phyloP scores from a whole-genome alignment of 192 early-diverging fungal genomes.

The Gigaspora rosea region DNA sequence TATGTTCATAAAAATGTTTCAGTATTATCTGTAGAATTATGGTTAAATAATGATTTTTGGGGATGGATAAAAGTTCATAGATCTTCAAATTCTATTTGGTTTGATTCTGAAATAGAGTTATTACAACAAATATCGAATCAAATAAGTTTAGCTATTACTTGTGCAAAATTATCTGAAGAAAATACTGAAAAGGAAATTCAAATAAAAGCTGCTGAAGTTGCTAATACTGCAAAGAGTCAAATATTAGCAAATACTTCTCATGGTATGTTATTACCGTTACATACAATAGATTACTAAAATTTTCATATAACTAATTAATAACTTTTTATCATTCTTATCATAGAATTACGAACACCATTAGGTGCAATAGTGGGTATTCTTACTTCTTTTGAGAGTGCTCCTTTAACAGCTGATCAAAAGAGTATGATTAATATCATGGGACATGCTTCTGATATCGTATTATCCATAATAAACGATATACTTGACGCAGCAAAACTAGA shows the following conservation, averaged over 20 bases:
- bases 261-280: conserved; percentile 16
- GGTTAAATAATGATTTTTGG: no score
- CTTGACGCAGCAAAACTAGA: conserved; percentile 47
- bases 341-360: no score
- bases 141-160: conserved; percentile 21
- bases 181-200: no score
- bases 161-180: no score
- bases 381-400: conserved; percentile 39
- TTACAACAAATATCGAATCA: conserved; percentile 48
- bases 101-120: conserved; percentile 41
- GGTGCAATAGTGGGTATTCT: not conserved
- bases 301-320: not conserved
- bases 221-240: no score
- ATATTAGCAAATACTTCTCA: no score
- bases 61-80: conserved; percentile 32
- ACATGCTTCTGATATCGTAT: conserved; percentile 43
- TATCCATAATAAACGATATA: not conserved
- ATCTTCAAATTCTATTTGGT: conserved; percentile 36
- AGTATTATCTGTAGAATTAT: no score
- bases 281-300: conserved; percentile 26
- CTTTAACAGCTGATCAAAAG: conserved; percentile 41
- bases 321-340: not conserved
- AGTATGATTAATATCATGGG: conserved; percentile 50
- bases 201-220: no score
- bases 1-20: no score